These are phyloP conservation scores for Ustilago shanxiensis DNA, from an alignment of 1,284 basidiomycete species.

Conservation along the genomic window DNA sequence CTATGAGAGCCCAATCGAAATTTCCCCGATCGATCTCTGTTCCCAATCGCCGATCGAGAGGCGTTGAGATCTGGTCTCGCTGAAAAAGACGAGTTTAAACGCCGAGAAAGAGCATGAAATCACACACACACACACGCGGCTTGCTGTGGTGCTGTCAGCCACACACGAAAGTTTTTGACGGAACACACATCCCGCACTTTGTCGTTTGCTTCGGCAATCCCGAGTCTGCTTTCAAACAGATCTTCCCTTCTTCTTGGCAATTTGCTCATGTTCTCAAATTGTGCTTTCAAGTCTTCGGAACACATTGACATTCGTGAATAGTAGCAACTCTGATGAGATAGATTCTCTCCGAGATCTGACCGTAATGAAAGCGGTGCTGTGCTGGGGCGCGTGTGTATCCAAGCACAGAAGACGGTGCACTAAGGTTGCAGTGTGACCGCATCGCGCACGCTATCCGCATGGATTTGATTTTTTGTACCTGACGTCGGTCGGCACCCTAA, in stretches of 20 bases:
- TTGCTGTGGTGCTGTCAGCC: too few species aligned
- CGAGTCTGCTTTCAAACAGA: background rate
- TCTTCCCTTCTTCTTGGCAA: background rate
- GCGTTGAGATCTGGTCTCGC: too few species aligned
- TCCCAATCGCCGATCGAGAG: too few species aligned
- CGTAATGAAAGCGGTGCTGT: too few species aligned
- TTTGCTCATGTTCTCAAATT: too few species aligned
- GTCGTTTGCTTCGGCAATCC: background rate
- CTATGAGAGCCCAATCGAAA: too few species aligned
- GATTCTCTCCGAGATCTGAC: too few species aligned
- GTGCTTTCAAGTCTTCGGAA: background rate
- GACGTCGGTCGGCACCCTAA: background rate
- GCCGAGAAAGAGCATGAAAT: background rate
- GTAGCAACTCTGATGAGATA: too few species aligned
- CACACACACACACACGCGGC: background rate
- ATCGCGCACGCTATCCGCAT: constrained; percentile 1
- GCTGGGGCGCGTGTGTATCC: background rate
- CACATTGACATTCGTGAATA: background rate
- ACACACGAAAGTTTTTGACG: background rate
- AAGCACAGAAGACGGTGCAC: too few species aligned
- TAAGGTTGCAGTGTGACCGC: constrained; percentile 10
- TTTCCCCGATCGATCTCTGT: too few species aligned
- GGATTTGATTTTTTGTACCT: constrained; percentile 4
- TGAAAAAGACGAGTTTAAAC: background rate
- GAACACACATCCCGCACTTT: background rate